These are phyloP conservation scores for Pichia nakasei DNA, from an alignment of 805 yeast species.

Conservation along the genomic window DNA sequence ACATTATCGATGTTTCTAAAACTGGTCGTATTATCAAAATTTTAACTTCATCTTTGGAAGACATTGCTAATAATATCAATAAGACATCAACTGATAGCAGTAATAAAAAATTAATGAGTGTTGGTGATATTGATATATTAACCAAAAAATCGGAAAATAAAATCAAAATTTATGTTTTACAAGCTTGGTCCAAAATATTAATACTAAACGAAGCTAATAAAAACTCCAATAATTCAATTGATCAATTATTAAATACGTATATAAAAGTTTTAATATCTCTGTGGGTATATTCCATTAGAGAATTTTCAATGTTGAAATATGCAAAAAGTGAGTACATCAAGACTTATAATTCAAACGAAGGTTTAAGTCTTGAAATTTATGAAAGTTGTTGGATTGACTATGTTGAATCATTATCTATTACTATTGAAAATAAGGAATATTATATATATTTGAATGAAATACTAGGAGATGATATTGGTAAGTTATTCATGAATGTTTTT, in stretches of 20 bases:
- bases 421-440: slow-evolving; percentile 40
- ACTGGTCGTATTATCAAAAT: slow-evolving; percentile 53
- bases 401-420: slow-evolving; percentile 63
- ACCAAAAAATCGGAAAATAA: slow-evolving; percentile 40
- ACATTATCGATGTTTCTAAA: slow-evolving; percentile 40
- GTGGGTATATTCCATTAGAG: slow-evolving; percentile 73
- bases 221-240: slow-evolving; percentile 31
- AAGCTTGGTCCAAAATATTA: slow-evolving; percentile 57
- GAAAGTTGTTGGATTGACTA: slow-evolving; percentile 67
- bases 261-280: slow-evolving; percentile 55
- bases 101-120: slow-evolving; percentile 31
- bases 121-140: slow-evolving; percentile 47
- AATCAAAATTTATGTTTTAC: slow-evolving; percentile 51
- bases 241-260: slow-evolving; percentile 45
- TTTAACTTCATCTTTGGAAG: slow-evolving; percentile 58
- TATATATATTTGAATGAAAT: slow-evolving; percentile 35
- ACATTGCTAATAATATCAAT: slow-evolving; percentile 29
- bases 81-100: slow-evolving; percentile 21
- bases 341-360: slow-evolving; percentile 28
- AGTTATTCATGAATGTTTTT: slow-evolving; percentile 70
- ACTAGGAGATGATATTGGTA: slow-evolving; percentile 43
- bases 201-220: slow-evolving; percentile 30
- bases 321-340: slow-evolving; percentile 19
- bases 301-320: slow-evolving; percentile 60
- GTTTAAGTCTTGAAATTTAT: slow-evolving; percentile 38